Evolutionary conservation across 1,284 basidiomycete species (phyloP).

Genomic region (Ganoderma sinense): DNA sequence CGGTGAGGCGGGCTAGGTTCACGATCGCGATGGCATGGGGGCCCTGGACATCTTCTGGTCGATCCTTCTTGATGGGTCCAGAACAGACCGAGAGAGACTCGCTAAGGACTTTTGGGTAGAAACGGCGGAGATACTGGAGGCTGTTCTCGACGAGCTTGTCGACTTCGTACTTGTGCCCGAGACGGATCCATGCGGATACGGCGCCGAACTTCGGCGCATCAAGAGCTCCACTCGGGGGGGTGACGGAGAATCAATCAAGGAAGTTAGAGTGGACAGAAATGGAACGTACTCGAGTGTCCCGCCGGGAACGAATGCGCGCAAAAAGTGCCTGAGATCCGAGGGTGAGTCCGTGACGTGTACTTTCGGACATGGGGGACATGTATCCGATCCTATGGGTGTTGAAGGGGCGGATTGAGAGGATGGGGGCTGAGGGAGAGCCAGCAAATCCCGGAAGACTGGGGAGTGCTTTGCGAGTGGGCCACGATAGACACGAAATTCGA

Average conservation of each 20-base stretch:
- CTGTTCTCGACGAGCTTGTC: conserved; percentile 2
- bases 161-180: conserved; percentile 17
- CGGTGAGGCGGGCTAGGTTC: conserved; percentile 10
- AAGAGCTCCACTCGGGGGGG: no score
- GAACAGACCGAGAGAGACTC: no score
- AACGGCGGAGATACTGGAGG: background rate
- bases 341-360: background rate
- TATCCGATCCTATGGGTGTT: background rate
- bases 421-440: conserved; percentile 6
- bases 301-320: background rate
- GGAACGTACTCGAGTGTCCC: background rate
- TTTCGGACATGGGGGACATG: background rate
- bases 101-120: conserved; percentile 1
- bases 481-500: conserved; percentile 15
- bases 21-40: background rate
- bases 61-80: background rate
- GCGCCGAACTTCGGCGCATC: background rate
- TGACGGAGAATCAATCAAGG: no score
- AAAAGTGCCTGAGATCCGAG: conserved; percentile 3
- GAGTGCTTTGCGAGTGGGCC: conserved; percentile 12
- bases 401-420: background rate
- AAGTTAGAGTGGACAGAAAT: background rate
- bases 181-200: conserved; percentile 8
- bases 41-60: background rate
- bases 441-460: conserved; percentile 12